Evolutionary conservation across 768 basidiomycete genomes (phyloP).

Genomic region (Xanthoconium purpureum): DNA sequence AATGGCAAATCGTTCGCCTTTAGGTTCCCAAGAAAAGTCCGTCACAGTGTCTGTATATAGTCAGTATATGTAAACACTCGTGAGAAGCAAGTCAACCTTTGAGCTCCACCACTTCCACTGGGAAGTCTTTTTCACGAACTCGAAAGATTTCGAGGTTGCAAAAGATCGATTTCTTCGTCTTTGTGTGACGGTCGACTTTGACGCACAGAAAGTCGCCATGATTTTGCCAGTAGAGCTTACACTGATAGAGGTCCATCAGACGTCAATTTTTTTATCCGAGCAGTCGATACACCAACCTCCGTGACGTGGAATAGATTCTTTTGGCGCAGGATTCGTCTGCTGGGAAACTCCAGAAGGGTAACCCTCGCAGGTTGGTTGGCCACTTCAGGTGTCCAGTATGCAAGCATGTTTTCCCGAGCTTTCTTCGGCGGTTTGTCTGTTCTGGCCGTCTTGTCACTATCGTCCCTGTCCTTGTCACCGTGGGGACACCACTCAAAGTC

Average conservation of each 20-base stretch:
- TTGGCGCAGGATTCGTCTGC: slow-evolving; percentile 76
- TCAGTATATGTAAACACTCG: slow-evolving; percentile 5
- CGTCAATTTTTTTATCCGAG: not conserved
- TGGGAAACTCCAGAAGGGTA: slow-evolving; percentile 87
- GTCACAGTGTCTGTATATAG: slow-evolving; percentile 73
- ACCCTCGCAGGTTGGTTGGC: slow-evolving; percentile 96
- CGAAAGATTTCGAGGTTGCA: slow-evolving; percentile 98
- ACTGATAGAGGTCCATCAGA: slow-evolving; percentile 46
- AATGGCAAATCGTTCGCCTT: slow-evolving; percentile 93
- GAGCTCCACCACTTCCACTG: slow-evolving; percentile 95
- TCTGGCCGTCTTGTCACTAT: slow-evolving; percentile 43
- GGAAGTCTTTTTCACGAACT: slow-evolving; percentile 94
- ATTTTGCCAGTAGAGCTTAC: slow-evolving; percentile 98
- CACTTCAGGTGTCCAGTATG: slow-evolving; percentile 97
- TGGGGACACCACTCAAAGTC: slow-evolving; percentile 99
- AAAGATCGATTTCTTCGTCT: slow-evolving; percentile 97
- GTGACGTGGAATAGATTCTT: slow-evolving; percentile 99
- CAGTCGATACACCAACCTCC: slow-evolving; percentile 58
- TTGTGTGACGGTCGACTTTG: slow-evolving; percentile 97
- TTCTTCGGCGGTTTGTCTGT: slow-evolving; percentile 56
- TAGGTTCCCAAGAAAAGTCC: slow-evolving; percentile 99
- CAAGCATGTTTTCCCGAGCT: slow-evolving; percentile 85
- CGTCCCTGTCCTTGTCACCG: slow-evolving; percentile 84
- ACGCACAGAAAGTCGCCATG: slow-evolving; percentile 98
- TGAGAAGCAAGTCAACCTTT: slow-evolving; percentile 59